A percentile compares a stretch with the other conserved stretches of the same genome.
phyloP scores from a whole-genome alignment of 2,329 filamentous ascomycete genomes.

The Triangularia verruculosa region DNA sequence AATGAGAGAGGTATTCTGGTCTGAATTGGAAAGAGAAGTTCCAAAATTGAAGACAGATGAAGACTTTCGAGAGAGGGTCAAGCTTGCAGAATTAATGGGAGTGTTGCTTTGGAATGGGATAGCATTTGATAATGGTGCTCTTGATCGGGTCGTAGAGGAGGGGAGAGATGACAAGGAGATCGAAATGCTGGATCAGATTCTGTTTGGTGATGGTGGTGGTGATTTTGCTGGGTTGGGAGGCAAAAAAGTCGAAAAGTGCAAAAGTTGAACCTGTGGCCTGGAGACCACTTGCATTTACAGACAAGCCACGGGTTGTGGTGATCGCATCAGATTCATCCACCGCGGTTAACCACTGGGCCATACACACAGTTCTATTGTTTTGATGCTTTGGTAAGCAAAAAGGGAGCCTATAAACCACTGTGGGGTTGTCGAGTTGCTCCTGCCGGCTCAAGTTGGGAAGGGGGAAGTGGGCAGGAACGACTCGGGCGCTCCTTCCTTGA shows the following conservation, averaged over 20 bases:
- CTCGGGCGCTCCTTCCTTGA: not conserved
- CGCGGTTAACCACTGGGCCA: not conserved
- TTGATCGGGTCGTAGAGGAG: constrained; percentile 56
- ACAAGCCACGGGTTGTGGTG: not conserved
- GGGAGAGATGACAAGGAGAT: constrained; percentile 51
- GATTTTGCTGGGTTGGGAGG: not conserved
- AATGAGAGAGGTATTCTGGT: constrained; percentile 52
- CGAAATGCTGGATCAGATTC: constrained; percentile 43
- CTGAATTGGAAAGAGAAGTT: constrained; percentile 34
- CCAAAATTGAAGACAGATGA: constrained; percentile 33
- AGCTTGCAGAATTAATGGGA: constrained; percentile 48
- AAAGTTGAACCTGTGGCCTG: not conserved
- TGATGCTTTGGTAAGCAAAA: not conserved
- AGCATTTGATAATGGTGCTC: constrained; percentile 58
- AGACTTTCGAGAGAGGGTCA: constrained; percentile 35
- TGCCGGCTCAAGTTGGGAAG: not conserved
- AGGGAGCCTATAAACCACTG: not conserved
- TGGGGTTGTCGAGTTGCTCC: not conserved
- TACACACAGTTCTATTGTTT: not conserved
- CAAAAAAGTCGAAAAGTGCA: not conserved
- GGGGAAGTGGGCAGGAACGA: not conserved
- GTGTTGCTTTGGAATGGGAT: constrained; percentile 62
- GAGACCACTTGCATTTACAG: no score
- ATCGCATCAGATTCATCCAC: no score
- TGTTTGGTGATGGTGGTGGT: constrained; percentile 7